Percentiles rank a stretch among this genome's conserved stretches.
These are phyloP conservation scores for Pichia sp. DNA, from an alignment of 1,139 yeast species.

Conservation along the genomic window DNA sequence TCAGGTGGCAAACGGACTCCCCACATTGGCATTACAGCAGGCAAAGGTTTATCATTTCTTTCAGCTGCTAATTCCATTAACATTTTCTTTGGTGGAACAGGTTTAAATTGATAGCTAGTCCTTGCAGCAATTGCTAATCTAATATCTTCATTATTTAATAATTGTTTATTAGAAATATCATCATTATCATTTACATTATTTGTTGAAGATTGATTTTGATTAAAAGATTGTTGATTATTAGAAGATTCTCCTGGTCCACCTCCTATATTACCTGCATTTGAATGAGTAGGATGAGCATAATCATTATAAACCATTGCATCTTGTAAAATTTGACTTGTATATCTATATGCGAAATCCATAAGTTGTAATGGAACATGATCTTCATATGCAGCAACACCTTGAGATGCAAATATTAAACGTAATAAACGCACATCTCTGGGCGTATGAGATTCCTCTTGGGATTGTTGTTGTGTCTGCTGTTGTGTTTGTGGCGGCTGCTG, in stretches of 20 bases:
- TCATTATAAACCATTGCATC: slow-evolving; percentile 89
- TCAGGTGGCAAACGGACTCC: slow-evolving; percentile 96
- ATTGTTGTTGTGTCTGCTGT: not conserved
- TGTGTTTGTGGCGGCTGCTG: not conserved
- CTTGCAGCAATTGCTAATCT: slow-evolving; percentile 90
- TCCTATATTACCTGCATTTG: slow-evolving; percentile 33
- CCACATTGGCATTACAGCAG: slow-evolving; percentile 88
- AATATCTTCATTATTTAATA: slow-evolving; percentile 75
- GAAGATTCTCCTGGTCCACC: not conserved
- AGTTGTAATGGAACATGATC: slow-evolving; percentile 92
- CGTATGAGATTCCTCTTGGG: not conserved
- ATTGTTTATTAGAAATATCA: slow-evolving; percentile 5
- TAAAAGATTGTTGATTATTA: not conserved
- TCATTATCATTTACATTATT: not conserved
- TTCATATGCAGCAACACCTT: slow-evolving; percentile 86
- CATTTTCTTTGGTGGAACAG: slow-evolving; percentile 87
- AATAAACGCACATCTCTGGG: slow-evolving; percentile 91
- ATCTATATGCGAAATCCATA: slow-evolving; percentile 93
- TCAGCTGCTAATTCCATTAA: slow-evolving; percentile 87
- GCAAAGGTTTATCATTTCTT: slow-evolving; percentile 81
- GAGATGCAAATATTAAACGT: slow-evolving; percentile 87
- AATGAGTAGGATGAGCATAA: slow-evolving; percentile 48
- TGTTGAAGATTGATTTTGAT: not conserved
- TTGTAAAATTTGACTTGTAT: slow-evolving; percentile 77
- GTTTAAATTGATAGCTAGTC: slow-evolving; percentile 91